phyloP scores from a whole-genome alignment of 768 basidiomycete genomes.

The Crassisporium funariophilum region DNA sequence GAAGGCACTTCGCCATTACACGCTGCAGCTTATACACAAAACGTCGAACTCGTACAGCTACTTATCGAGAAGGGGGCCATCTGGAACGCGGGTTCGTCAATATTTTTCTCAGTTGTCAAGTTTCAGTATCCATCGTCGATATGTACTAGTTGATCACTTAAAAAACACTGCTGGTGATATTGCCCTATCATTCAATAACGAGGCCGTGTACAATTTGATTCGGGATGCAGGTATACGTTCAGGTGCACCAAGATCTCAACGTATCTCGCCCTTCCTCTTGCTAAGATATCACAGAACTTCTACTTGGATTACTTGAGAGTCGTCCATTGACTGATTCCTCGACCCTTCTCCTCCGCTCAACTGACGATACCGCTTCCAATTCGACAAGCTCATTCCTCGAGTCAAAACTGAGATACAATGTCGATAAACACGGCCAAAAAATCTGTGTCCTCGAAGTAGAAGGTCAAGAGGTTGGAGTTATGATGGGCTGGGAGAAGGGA shows the following conservation, averaged over 20 bases:
- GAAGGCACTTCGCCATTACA: constrained; percentile 86
- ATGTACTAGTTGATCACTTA: constrained; percentile 65
- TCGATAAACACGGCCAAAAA: constrained; percentile 76
- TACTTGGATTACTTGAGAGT: constrained; percentile 64
- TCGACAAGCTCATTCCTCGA: constrained; percentile 72
- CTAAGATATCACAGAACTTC: constrained; percentile 55
- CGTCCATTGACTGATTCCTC: constrained; percentile 36
- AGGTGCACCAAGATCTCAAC: constrained; percentile 50
- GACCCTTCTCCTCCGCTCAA: constrained; percentile 45
- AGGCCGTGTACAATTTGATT: constrained; percentile 71
- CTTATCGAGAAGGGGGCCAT: constrained; percentile 83
- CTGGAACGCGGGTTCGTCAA: constrained; percentile 80
- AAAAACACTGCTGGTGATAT: constrained; percentile 89
- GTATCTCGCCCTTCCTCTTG: constrained; percentile 7
- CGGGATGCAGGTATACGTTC: constrained; percentile 92
- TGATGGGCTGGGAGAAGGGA: constrained; percentile 97
- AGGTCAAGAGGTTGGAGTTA: constrained; percentile 89
- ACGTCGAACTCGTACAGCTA: constrained; percentile 59
- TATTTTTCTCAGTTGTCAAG: background rate
- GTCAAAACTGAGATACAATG: constrained; percentile 66
- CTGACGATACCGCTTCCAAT: constrained; percentile 57
- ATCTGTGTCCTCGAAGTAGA: constrained; percentile 70
- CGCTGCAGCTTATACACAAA: constrained; percentile 78
- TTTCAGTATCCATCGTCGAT: background rate
- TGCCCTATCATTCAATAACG: constrained; percentile 82